Base-by-base conservation (phyloP, 1,139 yeast species). In the Arxiozyma telluris region DNA sequence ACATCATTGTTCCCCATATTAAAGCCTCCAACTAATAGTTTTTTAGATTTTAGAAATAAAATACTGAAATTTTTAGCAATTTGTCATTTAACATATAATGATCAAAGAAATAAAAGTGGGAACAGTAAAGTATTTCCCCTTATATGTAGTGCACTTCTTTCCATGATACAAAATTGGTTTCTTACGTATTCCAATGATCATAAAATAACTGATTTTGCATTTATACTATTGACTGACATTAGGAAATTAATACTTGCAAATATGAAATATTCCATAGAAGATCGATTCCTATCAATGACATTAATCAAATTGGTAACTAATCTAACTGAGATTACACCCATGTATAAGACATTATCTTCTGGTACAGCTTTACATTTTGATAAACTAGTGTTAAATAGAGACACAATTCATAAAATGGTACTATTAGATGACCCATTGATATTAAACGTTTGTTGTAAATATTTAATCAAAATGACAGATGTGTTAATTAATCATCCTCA, bases 391-490 rank as follows among this genome's bases (percentile, higher is more conserved):
- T 51, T 53, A 38, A 52, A 45, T 38, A 51, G 52, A 48, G 49
- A 49, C 43, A 46, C 49, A 21, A 50, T 61, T 25, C 51, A 56
- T 42, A 55, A 55, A 44, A 18, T 62, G 38, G 30, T 59, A 20
- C 54, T 57, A 17, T 44, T 55, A 15, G 64, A 62, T 52, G 66
- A 64, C 51, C 64, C 67, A 4, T 34, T 63, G 20, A 23, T 64
- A 3, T 27, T 64, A 23, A 55, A 61, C 50, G 52, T 56, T 2
- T 55, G 63, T 1, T 79, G 87, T 63, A 76, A 74, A 2, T 80
- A 77, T 62, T 65, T 84, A 22, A 71, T 79, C 2, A 68, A 68
- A 50, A 68, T 78, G 50, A 81, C 81, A 58, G 49, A 55, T 2
- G 59, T 72, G 15, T 55, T 71, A 11, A 57, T 63, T 25, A 59